Evolutionary conservation across 208 protist species (phyloP).

Genomic region (Naegleria lovaniensis): DNA sequence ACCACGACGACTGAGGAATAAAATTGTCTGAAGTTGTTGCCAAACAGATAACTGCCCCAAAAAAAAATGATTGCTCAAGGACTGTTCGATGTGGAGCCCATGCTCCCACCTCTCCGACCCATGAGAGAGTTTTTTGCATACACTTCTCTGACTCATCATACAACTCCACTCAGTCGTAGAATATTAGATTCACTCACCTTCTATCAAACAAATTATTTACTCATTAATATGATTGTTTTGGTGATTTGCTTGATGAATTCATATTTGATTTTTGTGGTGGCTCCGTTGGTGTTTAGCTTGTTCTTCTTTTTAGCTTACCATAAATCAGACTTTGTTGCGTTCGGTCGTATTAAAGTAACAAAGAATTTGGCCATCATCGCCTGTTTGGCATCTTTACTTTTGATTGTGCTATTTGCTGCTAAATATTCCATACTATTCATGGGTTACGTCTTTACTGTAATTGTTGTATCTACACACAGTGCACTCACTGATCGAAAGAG

Average conservation of each 20-base stretch:
- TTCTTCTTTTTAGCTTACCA: slow-evolving; percentile 1
- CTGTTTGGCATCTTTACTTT: not conserved
- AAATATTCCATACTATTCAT: not conserved
- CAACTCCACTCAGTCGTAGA: not conserved
- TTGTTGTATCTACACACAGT: not conserved
- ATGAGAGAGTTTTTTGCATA: not conserved
- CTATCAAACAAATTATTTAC: not conserved
- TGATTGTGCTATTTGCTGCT: not conserved
- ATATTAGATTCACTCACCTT: not conserved
- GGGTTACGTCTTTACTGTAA: not conserved
- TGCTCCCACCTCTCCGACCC: not conserved
- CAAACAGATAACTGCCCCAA: too few species aligned
- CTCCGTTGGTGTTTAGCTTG: not conserved
- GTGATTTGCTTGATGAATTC: not conserved
- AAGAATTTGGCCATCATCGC: not conserved
- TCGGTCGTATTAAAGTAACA: not conserved
- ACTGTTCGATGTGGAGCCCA: not conserved
- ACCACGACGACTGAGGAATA: not conserved
- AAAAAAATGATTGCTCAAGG: not conserved
- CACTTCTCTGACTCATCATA: not conserved
- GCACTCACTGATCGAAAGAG: not conserved
- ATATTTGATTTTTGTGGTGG: not conserved
- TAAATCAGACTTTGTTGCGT: not conserved
- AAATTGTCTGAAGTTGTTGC: too few species aligned
- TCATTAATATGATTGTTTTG: not conserved